Evolutionary conservation across 129 eudicot species (phyloP).

Genomic region (Chrysanthemum lavandulifolium): DNA sequence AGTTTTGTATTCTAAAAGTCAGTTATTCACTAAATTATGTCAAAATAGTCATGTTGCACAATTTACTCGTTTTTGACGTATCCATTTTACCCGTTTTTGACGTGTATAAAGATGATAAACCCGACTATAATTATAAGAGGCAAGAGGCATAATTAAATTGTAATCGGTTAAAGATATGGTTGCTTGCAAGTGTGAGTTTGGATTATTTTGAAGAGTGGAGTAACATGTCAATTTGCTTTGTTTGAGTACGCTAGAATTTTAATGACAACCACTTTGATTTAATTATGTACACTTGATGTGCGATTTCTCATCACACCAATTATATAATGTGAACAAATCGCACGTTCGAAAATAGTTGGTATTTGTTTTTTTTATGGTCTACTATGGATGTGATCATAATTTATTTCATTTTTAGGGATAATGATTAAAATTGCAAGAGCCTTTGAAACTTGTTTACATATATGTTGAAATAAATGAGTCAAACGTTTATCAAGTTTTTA

Average conservation of each 20-base stretch:
- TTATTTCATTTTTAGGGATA: background rate
- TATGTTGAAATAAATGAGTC: too few species aligned
- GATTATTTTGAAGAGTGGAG: slow-evolving; percentile 17
- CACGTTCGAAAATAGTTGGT: background rate
- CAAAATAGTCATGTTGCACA: too few species aligned
- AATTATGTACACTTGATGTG: slow-evolving; percentile 25
- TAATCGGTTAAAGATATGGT: slow-evolving; percentile 1
- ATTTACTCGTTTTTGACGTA: too few species aligned
- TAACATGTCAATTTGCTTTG: slow-evolving; percentile 29
- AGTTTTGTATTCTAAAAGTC: too few species aligned
- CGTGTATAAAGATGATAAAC: too few species aligned
- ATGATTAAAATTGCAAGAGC: too few species aligned
- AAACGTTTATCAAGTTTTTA: too few species aligned
- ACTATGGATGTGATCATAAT: background rate
- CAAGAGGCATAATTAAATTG: background rate
- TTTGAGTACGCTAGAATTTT: slow-evolving; percentile 21
- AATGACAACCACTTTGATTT: slow-evolving; percentile 20
- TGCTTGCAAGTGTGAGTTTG: slow-evolving; percentile 21
- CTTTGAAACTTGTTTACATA: too few species aligned
- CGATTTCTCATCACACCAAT: slow-evolving; percentile 4
- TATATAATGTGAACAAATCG: slow-evolving; percentile 9
- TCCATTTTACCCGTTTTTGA: too few species aligned
- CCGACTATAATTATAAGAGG: background rate
- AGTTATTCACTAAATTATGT: too few species aligned
- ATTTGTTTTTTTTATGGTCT: background rate